Base-by-base conservation (phyloP, 495 filamentous ascomycete species). In the Aspergillus baeticus region DNA sequence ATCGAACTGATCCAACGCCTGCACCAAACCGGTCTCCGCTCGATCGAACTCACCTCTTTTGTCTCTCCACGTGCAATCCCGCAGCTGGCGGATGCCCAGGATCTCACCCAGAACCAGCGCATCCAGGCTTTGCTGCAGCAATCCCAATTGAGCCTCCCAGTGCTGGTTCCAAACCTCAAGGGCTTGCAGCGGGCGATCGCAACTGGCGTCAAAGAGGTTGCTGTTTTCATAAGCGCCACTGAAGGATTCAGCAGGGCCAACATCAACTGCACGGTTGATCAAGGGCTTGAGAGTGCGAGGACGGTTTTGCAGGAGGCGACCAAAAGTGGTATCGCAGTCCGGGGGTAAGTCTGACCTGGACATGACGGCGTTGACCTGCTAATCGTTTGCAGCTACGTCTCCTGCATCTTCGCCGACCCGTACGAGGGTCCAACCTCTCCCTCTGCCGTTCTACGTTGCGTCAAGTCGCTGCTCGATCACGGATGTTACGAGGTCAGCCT, bases 401-500 rank as follows among this genome's bases (percentile, higher is more conserved):
- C 74, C 1, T 77, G 73, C 47, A 75, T 78, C 35, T 77, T 78
- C 39, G 56, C 60, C 21, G 71, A 75, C 38, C 76, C 76, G 10
- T 36, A 66, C 74, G 22, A 72, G 3, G 62, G 61, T 5, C 71
- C 70, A 1, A 42, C 66, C 5, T 61, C 63, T 17, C 47, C 60
- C 53, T 73, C 23, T 13, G 59, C 68, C 6, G 74, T 77, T 0
- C 58, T 77, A 10, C 60, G 22, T n/a, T 72, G 70, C 18, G 65
- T 69, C 0, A 53, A 59, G 34, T 42, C 56, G 11, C 62, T 79
- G 1, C 63, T 77, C 0, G 62, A 70, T 22, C 66, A 66, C 34
- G 76, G 76, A 0, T 77, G 71, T 48, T 76, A 77, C 51, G 75
- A 79, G 60, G 62, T 79, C 26, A 75, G 75, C 17, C 66, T 78